Base-by-base conservation (phyloP, 257 asterid genomes). In the Henckelia pumila region DNA sequence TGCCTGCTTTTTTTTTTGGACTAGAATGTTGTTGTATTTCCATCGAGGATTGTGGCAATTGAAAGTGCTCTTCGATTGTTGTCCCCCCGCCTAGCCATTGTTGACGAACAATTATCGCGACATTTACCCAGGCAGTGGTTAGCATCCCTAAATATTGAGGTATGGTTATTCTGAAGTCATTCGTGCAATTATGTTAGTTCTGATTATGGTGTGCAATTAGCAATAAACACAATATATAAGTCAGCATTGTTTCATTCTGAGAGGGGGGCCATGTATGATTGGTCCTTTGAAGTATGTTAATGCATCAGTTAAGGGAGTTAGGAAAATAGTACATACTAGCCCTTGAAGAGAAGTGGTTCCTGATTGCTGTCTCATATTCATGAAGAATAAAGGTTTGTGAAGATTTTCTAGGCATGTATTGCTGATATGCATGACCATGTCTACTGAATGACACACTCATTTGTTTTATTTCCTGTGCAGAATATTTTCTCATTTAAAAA, bases 21-120 rank as follows among this genome's bases (percentile, higher is more conserved):
- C 63, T 69, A 91, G 96, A 89, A 91, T 66, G 82, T 88, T 73
- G 89, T 88, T 68, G 87, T 88, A 73, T 91, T 91, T 79, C 96
- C 97, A 58, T 88, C 97, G 65, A 85, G 96, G 80, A 79, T 89
- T 47, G 96, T 85, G 77, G 97, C 95, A 30, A 91, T 88, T 69
- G 97, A 91, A 80, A 91, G 91, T 86, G 84, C 86, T 63, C 75
- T 91, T 72, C 95, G 89, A 26, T 74, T 91, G 79, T 85, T 91
- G 78, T 89, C 92, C 64, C 96, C 98, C 25, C 87, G 85, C 59
- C 94, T 91, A 21, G 95, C 98, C 62, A 91, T 91, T 73, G 96
- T 89, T 72, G 98, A 91, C 73, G 98, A 91, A 75, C 94, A 84
- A 55, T 72, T 91, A 72, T 79, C 94, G 29, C 83, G 81, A 37